Percentiles rank a stretch among this genome's conserved stretches.
Conservation (phyloP, 495 filamentous ascomycete species). For the Penicillium riverlandense region DNA sequence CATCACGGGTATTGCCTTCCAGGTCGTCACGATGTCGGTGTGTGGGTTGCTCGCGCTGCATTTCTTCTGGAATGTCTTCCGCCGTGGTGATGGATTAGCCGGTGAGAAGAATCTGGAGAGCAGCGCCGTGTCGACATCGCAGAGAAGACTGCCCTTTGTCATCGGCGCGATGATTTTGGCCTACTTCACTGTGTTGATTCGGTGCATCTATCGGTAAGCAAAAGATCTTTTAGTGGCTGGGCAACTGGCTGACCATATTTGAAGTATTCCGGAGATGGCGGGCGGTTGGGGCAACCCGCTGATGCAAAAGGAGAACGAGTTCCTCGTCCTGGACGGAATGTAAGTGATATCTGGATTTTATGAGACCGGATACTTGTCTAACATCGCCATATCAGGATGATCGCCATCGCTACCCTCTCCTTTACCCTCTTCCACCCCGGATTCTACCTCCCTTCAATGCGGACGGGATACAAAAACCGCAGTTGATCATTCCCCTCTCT, state of each 20-base stretch:
- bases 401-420: constrained; percentile 33
- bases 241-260: background rate
- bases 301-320: constrained; percentile 60
- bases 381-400: constrained; percentile 30
- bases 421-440: constrained; percentile 46
- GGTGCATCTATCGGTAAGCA: constrained; percentile 60
- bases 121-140: constrained; percentile 10
- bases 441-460: constrained; percentile 38
- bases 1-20: constrained; percentile 63
- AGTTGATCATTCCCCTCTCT: constrained; percentile 1
- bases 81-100: constrained; percentile 21
- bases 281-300: constrained; percentile 61
- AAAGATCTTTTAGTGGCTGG: constrained; percentile 2
- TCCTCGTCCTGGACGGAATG: constrained; percentile 56
- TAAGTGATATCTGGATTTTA: constrained; percentile 17
- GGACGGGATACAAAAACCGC: constrained; percentile 22
- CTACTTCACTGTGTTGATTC: constrained; percentile 53
- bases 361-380: background rate
- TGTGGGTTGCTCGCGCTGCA: constrained; percentile 47
- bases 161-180: constrained; percentile 44
- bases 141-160: constrained; percentile 44
- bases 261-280: constrained; percentile 56
- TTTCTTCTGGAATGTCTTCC: constrained; percentile 40
- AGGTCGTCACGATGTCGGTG: constrained; percentile 55
- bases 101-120: constrained; percentile 23